Percentiles rank a stretch among this genome's conserved stretches.
These are phyloP conservation scores for Metarhizium album DNA, from an alignment of 2,329 filamentous ascomycete genomes.

Conservation along the genomic window DNA sequence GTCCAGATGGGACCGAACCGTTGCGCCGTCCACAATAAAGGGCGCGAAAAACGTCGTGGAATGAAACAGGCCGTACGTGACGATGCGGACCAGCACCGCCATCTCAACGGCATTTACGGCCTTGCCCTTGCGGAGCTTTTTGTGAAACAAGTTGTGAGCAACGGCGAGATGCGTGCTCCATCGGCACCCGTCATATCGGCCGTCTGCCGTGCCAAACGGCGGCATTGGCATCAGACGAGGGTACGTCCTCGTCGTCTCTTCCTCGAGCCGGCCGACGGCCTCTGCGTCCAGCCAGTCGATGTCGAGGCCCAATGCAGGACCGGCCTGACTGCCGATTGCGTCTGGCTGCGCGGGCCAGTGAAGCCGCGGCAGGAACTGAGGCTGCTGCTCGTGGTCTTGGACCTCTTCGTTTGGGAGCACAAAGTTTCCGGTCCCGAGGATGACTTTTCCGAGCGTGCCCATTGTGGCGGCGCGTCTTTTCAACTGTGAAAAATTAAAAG, in stretches of 20 bases:
- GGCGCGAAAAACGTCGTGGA: slow-evolving; percentile 7
- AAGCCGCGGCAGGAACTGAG: slow-evolving; percentile 11
- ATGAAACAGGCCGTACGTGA: slow-evolving; percentile 13
- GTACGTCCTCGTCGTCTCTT: slow-evolving; percentile 1
- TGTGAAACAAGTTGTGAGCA: slow-evolving; percentile 8
- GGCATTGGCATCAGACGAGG: slow-evolving; percentile 9
- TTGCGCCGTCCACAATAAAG: background rate
- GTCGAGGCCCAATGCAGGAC: background rate
- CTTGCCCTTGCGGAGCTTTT: background rate
- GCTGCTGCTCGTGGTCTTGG: slow-evolving; percentile 9
- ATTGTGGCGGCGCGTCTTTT: background rate
- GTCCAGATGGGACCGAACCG: background rate
- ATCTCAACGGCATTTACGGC: slow-evolving; percentile 3
- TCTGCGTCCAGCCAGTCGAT: background rate
- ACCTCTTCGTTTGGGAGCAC: background rate
- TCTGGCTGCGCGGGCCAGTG: slow-evolving; percentile 4
- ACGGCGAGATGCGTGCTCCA: slow-evolving; percentile 11
- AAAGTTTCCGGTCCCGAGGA: slow-evolving; percentile 1
- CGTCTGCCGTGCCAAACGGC: slow-evolving; percentile 7
- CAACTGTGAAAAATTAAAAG: no score
- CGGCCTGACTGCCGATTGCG: background rate
- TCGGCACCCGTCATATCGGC: background rate
- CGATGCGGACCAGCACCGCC: slow-evolving; percentile 6
- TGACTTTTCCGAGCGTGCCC: slow-evolving; percentile 3
- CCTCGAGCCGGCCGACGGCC: background rate